Evolutionary conservation across 2,329 filamentous ascomycete species (phyloP), one percentile per base, ranked within the genome.

Genomic region (Neoascochyta sp.): DNA sequence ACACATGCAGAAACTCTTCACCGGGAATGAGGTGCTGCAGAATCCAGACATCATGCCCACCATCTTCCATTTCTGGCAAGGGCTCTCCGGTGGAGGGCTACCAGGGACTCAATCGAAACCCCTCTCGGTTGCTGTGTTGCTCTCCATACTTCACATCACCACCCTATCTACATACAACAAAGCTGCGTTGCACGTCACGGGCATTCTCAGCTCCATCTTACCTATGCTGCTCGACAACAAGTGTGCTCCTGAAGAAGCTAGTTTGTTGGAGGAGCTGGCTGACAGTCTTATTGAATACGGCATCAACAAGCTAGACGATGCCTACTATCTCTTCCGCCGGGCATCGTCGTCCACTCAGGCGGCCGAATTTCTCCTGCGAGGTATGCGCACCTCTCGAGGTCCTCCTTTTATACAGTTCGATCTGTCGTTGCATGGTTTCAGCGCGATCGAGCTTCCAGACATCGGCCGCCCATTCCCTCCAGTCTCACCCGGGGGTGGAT

Each of bases 381-480:
- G 85, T 57, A 77, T 93, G 44, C 79, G 80, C 41, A 73, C 73
- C 27, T 87, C 90, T 36, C 80, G 82, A 43, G 77, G 80, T 9
- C 87, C 92, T 5, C 78, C 89, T 0, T 89, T 86, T 59, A 83
- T 98, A 46, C 88, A 96, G 49, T 96, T 98, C 62, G 92, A 98
- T 58, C 71, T 98, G 13, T 92, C 88, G 1, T 68, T 87, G 10
- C 75, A 88, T 59, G 93, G 93, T 0, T 90, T 87, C 62, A 85
- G 86, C 9, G 95, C 92, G 0, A 77, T 96, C 40, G 93, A 98
- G 59, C 70, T 98, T 16, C 78, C 87, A 6, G 89, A 80, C n/a
- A 70, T 98, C 15, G 87, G 87, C 5, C 80, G 85, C 17, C 66
- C 79, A 2, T 98, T 98, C 51, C 93, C 92, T 8, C 88, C 92